A percentile compares a stretch with the other conserved stretches of the same genome.
These are phyloP conservation scores for Candida qinlingensis DNA, from an alignment of 805 yeast genomes.

Conservation along the genomic window DNA sequence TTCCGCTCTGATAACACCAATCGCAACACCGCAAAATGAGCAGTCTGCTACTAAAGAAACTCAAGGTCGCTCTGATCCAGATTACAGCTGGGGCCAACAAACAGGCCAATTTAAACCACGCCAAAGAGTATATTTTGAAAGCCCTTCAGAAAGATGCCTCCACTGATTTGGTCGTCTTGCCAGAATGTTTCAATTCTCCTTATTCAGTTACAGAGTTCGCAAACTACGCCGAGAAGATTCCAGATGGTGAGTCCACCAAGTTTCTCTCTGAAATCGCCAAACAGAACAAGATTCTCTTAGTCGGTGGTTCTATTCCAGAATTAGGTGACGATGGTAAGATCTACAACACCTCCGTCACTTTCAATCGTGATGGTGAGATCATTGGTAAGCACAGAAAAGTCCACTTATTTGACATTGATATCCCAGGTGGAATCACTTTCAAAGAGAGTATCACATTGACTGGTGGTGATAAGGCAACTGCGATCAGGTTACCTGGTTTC, in stretches of 20 bases:
- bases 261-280: constrained; percentile 66
- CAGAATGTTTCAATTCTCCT: constrained; percentile 96
- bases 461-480: constrained; percentile 81
- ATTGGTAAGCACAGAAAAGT: constrained; percentile 88
- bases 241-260: constrained; percentile 62
- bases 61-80: constrained; percentile 83
- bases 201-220: constrained; percentile 83
- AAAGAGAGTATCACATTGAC: constrained; percentile 75
- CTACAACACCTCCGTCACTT: constrained; percentile 75
- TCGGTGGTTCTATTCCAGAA: constrained; percentile 97
- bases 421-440: constrained; percentile 89
- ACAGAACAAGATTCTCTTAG: constrained; percentile 54
- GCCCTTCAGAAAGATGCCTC: constrained; percentile 57
- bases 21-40: constrained; percentile 9
- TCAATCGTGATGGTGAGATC: constrained; percentile 68
- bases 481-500: constrained; percentile 34
- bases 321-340: constrained; percentile 44
- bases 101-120: constrained; percentile 66
- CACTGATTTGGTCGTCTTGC: constrained; percentile 79
- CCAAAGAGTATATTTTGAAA: constrained; percentile 52
- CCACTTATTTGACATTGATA: constrained; percentile 88
- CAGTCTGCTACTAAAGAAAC: constrained; percentile 33
- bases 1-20: not conserved
- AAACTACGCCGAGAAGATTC: constrained; percentile 84
- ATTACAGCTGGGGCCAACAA: constrained; percentile 69